Conservation (phyloP, 2,329 filamentous ascomycete species). For the Claviceps sp. region DNA sequence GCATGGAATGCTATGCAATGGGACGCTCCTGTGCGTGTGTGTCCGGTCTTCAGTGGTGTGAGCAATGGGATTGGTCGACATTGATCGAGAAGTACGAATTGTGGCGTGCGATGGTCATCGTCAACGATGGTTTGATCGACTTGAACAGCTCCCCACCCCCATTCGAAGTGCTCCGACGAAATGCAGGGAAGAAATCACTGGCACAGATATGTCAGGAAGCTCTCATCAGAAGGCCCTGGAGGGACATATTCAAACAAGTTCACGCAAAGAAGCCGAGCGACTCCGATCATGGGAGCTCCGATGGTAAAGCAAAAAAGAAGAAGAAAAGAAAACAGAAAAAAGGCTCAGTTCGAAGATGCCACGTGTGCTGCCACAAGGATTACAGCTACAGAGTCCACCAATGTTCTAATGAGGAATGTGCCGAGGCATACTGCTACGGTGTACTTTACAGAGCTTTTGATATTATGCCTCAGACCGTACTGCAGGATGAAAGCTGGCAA, state of each 20-base stretch:
- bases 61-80: conserved; percentile 81
- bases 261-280: conserved; percentile 32
- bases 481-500: conserved; percentile 72
- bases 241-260: conserved; percentile 57
- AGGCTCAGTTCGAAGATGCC: conserved; percentile 50
- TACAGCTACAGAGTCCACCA: conserved; percentile 73
- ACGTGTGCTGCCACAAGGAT: conserved; percentile 72
- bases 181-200: conserved; percentile 60
- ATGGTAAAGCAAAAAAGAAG: conserved; percentile 46
- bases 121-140: conserved; percentile 55
- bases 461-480: conserved; percentile 67
- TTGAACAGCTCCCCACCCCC: conserved; percentile 53
- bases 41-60: conserved; percentile 76
- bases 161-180: conserved; percentile 55
- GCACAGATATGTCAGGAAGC: conserved; percentile 94
- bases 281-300: conserved; percentile 47
- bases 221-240: conserved; percentile 64
- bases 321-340: conserved; percentile 39
- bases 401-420: conserved; percentile 58
- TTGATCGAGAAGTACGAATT: conserved; percentile 64
- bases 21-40: conserved; percentile 84
- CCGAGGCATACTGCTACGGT: conserved; percentile 80
- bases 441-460: conserved; percentile 85
- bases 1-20: conserved; percentile 98
- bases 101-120: conserved; percentile 70